A percentile compares a stretch with the other conserved stretches of the same genome.
Evolutionary conservation across 225 moss, liverwort and hornwort genomes (phyloP).

Genomic region (Climacium dendroides): DNA sequence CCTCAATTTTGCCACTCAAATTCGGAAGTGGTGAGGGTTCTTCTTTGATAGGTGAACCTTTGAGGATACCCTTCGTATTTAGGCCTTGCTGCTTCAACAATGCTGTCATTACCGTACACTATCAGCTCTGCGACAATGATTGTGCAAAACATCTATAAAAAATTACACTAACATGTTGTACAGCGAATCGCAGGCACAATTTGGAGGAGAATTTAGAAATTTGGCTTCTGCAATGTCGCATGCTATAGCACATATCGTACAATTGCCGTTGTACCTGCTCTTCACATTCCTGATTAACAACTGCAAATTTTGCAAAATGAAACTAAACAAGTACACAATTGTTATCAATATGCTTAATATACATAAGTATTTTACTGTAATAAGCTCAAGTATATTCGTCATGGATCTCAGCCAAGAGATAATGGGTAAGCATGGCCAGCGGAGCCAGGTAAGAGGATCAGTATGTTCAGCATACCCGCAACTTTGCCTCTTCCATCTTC

Average conservation of each 20-base stretch:
- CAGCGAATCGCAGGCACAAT: background rate
- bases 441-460: background rate
- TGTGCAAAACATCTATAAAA: background rate
- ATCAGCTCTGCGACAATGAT: constrained; percentile 3
- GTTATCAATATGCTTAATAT: background rate
- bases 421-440: background rate
- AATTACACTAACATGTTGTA: background rate
- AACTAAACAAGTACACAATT: background rate
- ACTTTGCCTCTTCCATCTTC: constrained; percentile 98
- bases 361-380: background rate
- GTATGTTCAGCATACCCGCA: constrained; percentile 49
- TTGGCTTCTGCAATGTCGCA: background rate
- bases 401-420: background rate
- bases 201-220: background rate
- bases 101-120: constrained; percentile 31
- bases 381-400: background rate
- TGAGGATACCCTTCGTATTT: constrained; percentile 84
- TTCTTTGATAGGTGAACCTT: constrained; percentile 60
- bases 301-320: background rate
- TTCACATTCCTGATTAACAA: background rate
- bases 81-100: constrained; percentile 93
- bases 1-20: constrained; percentile 77
- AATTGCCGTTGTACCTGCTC: background rate
- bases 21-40: constrained; percentile 46
- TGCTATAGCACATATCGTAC: background rate